Evolutionary conservation across 768 basidiomycete genomes (phyloP).

Genomic region (Lactarius hengduanensis): DNA sequence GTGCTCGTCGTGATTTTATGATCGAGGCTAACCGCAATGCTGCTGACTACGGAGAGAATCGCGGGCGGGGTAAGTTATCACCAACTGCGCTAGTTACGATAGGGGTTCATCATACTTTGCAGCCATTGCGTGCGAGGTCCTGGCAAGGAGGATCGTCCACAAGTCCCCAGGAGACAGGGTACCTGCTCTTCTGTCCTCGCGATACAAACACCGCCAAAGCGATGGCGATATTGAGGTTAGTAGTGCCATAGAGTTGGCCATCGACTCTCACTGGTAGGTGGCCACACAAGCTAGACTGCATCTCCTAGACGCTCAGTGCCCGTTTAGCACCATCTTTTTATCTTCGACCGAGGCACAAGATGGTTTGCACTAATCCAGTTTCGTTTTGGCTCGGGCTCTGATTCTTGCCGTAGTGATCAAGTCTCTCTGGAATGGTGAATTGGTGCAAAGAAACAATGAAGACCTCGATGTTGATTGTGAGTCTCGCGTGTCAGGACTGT

Average conservation of each 20-base stretch:
- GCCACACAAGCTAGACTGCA: slow-evolving; percentile 9
- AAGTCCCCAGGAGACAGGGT: slow-evolving; percentile 60
- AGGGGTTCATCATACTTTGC: slow-evolving; percentile 10
- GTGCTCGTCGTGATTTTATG: slow-evolving; percentile 77
- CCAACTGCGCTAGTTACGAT: neutral
- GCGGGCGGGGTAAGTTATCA: slow-evolving; percentile 60
- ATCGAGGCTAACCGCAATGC: slow-evolving; percentile 79
- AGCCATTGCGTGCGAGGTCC: slow-evolving; percentile 83
- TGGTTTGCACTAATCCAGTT: slow-evolving; percentile 43
- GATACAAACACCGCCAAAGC: slow-evolving; percentile 66
- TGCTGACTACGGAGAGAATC: slow-evolving; percentile 85
- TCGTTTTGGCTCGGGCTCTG: slow-evolving; percentile 4
- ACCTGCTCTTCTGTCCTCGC: slow-evolving; percentile 69
- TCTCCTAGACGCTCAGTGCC: slow-evolving; percentile 3
- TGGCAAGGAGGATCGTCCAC: slow-evolving; percentile 81
- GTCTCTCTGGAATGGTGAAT: slow-evolving; percentile 77
- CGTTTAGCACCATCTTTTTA: slow-evolving; percentile 69
- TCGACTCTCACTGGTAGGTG: slow-evolving; percentile 81
- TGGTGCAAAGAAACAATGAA: slow-evolving; percentile 75
- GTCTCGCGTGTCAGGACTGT: slow-evolving; percentile 25
- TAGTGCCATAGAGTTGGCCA: slow-evolving; percentile 86
- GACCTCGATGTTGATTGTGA: slow-evolving; percentile 77
- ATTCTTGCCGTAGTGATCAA: slow-evolving; percentile 57
- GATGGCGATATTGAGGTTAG: slow-evolving; percentile 80
- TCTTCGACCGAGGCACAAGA: slow-evolving; percentile 85